Conservation (phyloP, 116 monocot species). For the Zostera marina region DNA sequence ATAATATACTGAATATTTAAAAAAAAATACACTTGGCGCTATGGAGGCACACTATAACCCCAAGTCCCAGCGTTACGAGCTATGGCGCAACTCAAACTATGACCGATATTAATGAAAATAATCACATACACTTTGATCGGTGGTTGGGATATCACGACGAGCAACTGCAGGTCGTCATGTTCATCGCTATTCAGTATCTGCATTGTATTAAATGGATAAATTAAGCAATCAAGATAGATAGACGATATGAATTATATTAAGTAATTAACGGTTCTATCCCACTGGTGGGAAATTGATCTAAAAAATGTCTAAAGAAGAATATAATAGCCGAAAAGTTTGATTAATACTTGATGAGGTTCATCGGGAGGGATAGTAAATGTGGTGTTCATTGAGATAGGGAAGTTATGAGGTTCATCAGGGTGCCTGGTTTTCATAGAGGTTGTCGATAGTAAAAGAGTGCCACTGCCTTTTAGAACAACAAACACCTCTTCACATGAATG, state of each 20-base stretch:
- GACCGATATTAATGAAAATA: not conserved
- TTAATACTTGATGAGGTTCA: conserved; percentile 88
- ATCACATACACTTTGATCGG: conserved; percentile 61
- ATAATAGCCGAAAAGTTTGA: not conserved
- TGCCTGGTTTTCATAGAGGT: conserved; percentile 29
- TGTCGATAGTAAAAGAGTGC: conserved; percentile 60
- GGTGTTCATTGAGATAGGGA: conserved; percentile 43
- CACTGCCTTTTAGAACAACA: conserved; percentile 71
- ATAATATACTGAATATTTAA: no score
- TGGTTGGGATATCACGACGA: conserved; percentile 71
- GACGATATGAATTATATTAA: no score
- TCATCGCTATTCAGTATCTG: conserved; percentile 74
- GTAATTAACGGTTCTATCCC: no score
- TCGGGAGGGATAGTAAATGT: conserved; percentile 77
- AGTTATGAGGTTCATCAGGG: conserved; percentile 55
- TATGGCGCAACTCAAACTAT: no score
- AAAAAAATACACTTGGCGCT: no score
- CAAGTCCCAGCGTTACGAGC: no score
- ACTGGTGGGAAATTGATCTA: not conserved
- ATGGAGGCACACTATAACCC: no score
- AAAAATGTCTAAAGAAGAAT: not conserved
- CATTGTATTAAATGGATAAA: not conserved
- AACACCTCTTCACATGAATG: conserved; percentile 97
- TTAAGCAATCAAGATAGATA: no score
- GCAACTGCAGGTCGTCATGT: conserved; percentile 67